Evolutionary conservation across 768 basidiomycete species (phyloP), one percentile per base, ranked within the genome.

Genomic region (Termitomyces sp.): DNA sequence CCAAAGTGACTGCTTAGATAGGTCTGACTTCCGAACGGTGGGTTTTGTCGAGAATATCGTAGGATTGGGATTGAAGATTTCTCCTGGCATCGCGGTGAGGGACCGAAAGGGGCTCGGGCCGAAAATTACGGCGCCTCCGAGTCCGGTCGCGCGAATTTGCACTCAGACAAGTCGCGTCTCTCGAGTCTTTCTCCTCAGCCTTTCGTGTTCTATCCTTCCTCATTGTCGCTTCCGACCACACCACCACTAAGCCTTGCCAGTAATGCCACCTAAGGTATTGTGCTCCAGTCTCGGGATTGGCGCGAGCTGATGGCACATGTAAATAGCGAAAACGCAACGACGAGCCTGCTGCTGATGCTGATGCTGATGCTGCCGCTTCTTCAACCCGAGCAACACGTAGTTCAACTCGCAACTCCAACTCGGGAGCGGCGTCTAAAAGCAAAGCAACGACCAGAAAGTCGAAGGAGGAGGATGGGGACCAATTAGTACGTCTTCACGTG

Each of bases 41-140:
- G 75, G 68, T 51, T 82, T 85, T 7, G 81, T 71, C 1, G 79
- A 73, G 68, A 94, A 90, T 38, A 98, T 77, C 11, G 83, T 87
- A 1, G 96, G 96, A 71, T 98, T 98, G 17, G 89, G 89, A 71
- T 98, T 98, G 80, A 86, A 92, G 53, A 87, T 72, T 68, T 86
- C 83, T 37, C 72, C 71, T 49, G 76, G 67, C 83, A 85, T 86
- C 55, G 50, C 60, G 62, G 63, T 54, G 31, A 42, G 54, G 38
- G 50, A 55, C 31, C 17, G 31, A 53, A 32, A 59, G 56, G 50
- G 56, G 56, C 29, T 56, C 59, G 56, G 63, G 34, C 50, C 53
- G 63, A 62, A 51, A 25, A 52, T 43, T 53, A 53, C 40, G 51
- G 41, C 14, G 14, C 12, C 59, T 34, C 58, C n/a, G n/a, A n/a